phyloP scores from a whole-genome alignment of 2,329 filamentous ascomycete genomes.

The Aspergillus pseudotamarii region DNA sequence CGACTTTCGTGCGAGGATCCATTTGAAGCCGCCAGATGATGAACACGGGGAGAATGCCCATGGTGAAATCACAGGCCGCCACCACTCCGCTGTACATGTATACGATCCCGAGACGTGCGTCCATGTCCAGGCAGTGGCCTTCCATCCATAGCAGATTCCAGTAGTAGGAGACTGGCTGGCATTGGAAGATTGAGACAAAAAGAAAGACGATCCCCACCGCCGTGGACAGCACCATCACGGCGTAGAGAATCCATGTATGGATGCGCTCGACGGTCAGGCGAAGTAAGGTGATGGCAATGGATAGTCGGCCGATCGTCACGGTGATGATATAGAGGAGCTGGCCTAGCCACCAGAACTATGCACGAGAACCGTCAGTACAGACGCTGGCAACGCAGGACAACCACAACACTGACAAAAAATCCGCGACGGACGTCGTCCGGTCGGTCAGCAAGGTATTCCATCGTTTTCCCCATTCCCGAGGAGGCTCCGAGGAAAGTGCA shows the following conservation, averaged over 20 bases:
- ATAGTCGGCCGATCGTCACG: conserved; percentile 51
- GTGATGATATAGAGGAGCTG: conserved; percentile 55
- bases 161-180: conserved; percentile 51
- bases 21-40: conserved; percentile 60
- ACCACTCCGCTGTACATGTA: conserved; percentile 54
- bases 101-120: conserved; percentile 54
- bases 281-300: conserved; percentile 55
- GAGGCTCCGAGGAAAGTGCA: conserved; percentile 30
- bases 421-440: conserved; percentile 25
- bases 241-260: conserved; percentile 52
- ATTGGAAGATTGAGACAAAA: conserved; percentile 56
- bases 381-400: not conserved
- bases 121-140: conserved; percentile 45
- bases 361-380: not conserved
- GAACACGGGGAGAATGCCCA: conserved; percentile 55
- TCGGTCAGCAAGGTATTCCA: conserved; percentile 20
- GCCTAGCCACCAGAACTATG: conserved; percentile 52
- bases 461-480: conserved; percentile 27
- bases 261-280: conserved; percentile 49
- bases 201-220: conserved; percentile 51
- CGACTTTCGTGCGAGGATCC: conserved; percentile 53
- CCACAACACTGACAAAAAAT: conserved; percentile 25
- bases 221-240: conserved; percentile 46
- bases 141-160: conserved; percentile 44
- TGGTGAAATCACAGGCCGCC: conserved; percentile 52